A percentile compares a stretch with the other conserved stretches of the same genome.
These are phyloP conservation scores for Aspergillus baeticus DNA, from an alignment of 495 filamentous ascomycete genomes.

Conservation along the genomic window DNA sequence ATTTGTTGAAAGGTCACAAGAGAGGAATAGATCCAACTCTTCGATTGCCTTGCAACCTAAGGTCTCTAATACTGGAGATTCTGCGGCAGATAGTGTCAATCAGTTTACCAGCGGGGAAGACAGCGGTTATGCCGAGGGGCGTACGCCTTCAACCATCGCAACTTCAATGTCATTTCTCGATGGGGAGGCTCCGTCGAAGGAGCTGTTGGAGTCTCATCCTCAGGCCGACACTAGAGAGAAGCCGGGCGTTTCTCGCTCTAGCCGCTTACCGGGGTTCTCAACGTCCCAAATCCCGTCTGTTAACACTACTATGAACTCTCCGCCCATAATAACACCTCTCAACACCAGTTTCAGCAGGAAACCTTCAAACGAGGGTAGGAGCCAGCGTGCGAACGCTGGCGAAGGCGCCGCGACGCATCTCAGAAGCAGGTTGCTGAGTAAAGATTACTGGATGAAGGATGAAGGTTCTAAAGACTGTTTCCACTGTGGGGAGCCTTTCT, in stretches of 20 bases:
- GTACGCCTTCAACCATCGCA: slow-evolving; percentile 36
- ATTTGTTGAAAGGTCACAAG: slow-evolving; percentile 12
- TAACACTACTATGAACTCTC: slow-evolving; percentile 29
- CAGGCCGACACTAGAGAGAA: slow-evolving; percentile 25
- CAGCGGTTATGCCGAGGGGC: slow-evolving; percentile 38
- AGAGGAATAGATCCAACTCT: slow-evolving; percentile 32
- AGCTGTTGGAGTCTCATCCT: slow-evolving; percentile 21
- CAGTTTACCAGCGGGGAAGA: slow-evolving; percentile 30
- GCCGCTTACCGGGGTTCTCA: slow-evolving; percentile 35
- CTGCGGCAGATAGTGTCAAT: slow-evolving; percentile 29
- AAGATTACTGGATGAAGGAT: slow-evolving; percentile 99
- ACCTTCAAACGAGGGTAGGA: slow-evolving; percentile 18
- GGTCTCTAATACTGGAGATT: slow-evolving; percentile 29
- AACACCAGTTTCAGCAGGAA: slow-evolving; percentile 29
- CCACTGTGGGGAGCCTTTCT: slow-evolving; percentile 82
- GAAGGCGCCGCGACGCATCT: slow-evolving; percentile 50
- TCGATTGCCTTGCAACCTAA: slow-evolving; percentile 39
- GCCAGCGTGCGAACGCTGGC: slow-evolving; percentile 21
- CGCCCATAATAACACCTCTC: slow-evolving; percentile 33
- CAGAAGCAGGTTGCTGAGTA: slow-evolving; percentile 80
- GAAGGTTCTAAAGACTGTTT: slow-evolving; percentile 99
- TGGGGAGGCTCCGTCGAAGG: slow-evolving; percentile 27
- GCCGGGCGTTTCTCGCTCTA: slow-evolving; percentile 18
- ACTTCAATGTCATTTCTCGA: slow-evolving; percentile 39
- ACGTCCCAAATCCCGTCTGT: slow-evolving; percentile 35